Conservation (phyloP, 192 early-diverging fungal genomes). For the Pilobolus umbonatus region DNA sequence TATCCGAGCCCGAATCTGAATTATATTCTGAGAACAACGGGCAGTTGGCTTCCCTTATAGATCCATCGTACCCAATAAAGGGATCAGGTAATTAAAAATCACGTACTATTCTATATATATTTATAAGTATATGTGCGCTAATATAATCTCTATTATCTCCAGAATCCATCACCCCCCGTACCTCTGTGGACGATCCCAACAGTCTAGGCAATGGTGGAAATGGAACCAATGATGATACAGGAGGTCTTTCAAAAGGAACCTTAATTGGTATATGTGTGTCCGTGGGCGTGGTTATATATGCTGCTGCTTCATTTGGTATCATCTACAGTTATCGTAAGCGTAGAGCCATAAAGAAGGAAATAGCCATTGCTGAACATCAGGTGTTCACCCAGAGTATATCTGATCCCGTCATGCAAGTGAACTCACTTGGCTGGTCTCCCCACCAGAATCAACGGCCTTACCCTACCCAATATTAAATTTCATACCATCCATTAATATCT, state of each 20-base stretch:
- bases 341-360: conserved; percentile 2
- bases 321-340: conserved; percentile 22
- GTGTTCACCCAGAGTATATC: conserved; percentile 26
- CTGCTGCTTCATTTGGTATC: conserved; percentile 28
- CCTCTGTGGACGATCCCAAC: conserved; percentile 16
- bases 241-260: conserved; percentile 21
- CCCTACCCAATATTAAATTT: background rate
- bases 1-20: background rate
- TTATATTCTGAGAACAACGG: conserved; percentile 17
- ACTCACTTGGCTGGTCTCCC: conserved; percentile 13
- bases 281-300: conserved; percentile 31
- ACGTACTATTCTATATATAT: too few relatives aligned
- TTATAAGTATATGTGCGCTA: too few relatives aligned
- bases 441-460: background rate
- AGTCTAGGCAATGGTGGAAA: background rate
- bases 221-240: background rate
- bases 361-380: conserved; percentile 19
- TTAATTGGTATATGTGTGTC: conserved; percentile 35
- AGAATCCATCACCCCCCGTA: too few relatives aligned
- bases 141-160: too few relatives aligned
- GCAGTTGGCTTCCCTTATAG: conserved; percentile 21
- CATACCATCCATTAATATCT: background rate
- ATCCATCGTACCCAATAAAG: conserved; percentile 21
- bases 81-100: too few relatives aligned
- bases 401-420: conserved; percentile 31